Conservation (phyloP, 1,139 yeast species). For the Saccharomyces uvarum region DNA sequence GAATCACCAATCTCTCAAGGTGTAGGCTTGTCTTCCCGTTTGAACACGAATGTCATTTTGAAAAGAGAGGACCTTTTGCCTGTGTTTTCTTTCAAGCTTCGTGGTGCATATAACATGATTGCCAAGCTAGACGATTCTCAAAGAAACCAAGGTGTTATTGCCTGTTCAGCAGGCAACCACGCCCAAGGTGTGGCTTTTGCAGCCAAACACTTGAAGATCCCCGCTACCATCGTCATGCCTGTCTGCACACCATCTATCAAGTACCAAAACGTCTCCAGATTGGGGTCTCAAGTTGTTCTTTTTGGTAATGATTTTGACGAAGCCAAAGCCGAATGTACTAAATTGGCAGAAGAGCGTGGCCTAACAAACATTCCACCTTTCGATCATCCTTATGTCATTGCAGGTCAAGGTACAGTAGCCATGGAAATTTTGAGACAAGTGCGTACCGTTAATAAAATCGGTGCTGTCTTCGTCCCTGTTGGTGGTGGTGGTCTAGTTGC, state of each 20-base stretch:
- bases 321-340: constrained; percentile 80
- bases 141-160: constrained; percentile 82
- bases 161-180: constrained; percentile 97
- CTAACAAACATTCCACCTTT: constrained; percentile 91
- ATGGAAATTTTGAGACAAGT: constrained; percentile 86
- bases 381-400: constrained; percentile 94
- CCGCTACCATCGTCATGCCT: constrained; percentile 97
- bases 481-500: constrained; percentile 98
- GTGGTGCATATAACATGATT: constrained; percentile 97
- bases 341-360: constrained; percentile 61
- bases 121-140: constrained; percentile 68
- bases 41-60: constrained; percentile 63
- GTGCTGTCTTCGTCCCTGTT: constrained; percentile 84
- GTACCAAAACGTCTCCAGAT: constrained; percentile 77
- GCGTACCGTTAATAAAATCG: constrained; percentile 53
- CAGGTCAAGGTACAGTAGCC: constrained; percentile 99
- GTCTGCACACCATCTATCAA: constrained; percentile 93
- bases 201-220: constrained; percentile 74
- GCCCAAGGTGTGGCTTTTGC: constrained; percentile 98
- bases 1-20: constrained; percentile 85
- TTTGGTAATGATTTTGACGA: constrained; percentile 91
- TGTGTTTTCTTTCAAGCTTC: constrained; percentile 87
- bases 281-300: constrained; percentile 90
- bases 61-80: constrained; percentile 92
- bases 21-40: constrained; percentile 61